Percentiles rank a stretch among this genome's conserved stretches.
Evolutionary conservation across 805 yeast genomes (phyloP).

Genomic region (Blastobotrys peoriensis): DNA sequence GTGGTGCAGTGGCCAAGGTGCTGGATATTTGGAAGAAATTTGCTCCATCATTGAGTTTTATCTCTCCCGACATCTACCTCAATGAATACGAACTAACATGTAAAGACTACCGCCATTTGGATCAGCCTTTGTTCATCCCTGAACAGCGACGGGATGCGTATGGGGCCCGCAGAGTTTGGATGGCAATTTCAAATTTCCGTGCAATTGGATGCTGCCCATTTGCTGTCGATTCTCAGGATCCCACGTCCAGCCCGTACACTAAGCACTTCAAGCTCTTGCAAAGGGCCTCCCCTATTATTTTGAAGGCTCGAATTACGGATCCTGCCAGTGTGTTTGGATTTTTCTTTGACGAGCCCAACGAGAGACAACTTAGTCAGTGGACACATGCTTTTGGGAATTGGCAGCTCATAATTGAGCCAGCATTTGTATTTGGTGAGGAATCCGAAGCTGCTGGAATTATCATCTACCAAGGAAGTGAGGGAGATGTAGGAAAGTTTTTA

Average conservation of each 20-base stretch:
- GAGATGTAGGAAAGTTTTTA: slow-evolving; percentile 10
- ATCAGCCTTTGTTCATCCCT: slow-evolving; percentile 16
- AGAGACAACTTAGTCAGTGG: neutral
- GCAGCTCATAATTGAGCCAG: slow-evolving; percentile 5
- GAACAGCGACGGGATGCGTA: slow-evolving; percentile 19
- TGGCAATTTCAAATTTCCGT: slow-evolving; percentile 10
- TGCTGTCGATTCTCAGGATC: slow-evolving; percentile 15
- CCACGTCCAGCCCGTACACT: slow-evolving; percentile 7
- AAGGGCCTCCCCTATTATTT: slow-evolving; percentile 3
- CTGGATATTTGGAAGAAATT: slow-evolving; percentile 16
- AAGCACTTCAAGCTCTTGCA: slow-evolving; percentile 12
- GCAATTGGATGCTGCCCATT: slow-evolving; percentile 18
- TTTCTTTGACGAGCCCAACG: slow-evolving; percentile 13
- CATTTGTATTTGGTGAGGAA: slow-evolving; percentile 13
- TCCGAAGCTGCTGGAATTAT: slow-evolving; percentile 15
- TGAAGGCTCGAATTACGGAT: slow-evolving; percentile 10
- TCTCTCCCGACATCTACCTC: slow-evolving; percentile 18
- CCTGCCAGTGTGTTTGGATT: slow-evolving; percentile 14
- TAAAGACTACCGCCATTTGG: slow-evolving; percentile 9
- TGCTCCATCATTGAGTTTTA: slow-evolving; percentile 8
- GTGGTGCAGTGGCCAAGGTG: slow-evolving; percentile 13
- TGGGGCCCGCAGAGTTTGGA: slow-evolving; percentile 16
- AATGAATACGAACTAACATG: slow-evolving; percentile 12
- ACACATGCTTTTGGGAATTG: slow-evolving; percentile 5
- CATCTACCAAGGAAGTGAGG: slow-evolving; percentile 7